Evolutionary conservation across 2,329 filamentous ascomycete genomes (phyloP).

Genomic region (Monosporascus sp.): DNA sequence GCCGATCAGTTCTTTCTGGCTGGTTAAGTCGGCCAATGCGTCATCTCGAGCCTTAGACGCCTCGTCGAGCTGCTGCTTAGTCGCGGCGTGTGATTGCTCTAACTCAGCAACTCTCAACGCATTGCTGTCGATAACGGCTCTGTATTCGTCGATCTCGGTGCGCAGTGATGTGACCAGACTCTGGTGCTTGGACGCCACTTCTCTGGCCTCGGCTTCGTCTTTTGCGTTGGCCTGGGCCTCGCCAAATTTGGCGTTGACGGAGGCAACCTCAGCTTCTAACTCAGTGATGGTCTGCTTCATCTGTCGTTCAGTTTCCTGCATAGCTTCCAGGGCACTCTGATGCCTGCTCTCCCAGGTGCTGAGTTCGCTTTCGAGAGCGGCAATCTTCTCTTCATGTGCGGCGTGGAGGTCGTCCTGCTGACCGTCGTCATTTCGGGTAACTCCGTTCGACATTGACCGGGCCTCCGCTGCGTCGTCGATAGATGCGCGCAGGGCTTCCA

Average conservation of each 20-base stretch:
- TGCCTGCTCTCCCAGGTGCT: constrained; percentile 74
- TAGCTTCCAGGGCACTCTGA: constrained; percentile 60
- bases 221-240: constrained; percentile 37
- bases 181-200: constrained; percentile 51
- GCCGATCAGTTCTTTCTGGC: constrained; percentile 43
- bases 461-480: constrained; percentile 33
- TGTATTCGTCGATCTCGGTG: constrained; percentile 76
- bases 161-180: constrained; percentile 59
- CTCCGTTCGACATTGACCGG: constrained; percentile 8
- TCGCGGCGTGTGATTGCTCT: constrained; percentile 64
- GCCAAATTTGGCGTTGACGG: constrained; percentile 48
- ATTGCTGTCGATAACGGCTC: constrained; percentile 65
- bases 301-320: constrained; percentile 67
- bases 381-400: constrained; percentile 53
- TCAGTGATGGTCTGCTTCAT: constrained; percentile 68
- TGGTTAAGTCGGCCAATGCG: constrained; percentile 38
- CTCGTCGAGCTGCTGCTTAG: constrained; percentile 64
- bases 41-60: constrained; percentile 56
- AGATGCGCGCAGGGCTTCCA: constrained; percentile 61
- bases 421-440: constrained; percentile 25
- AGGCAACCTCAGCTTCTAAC: constrained; percentile 57
- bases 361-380: constrained; percentile 66
- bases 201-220: constrained; percentile 40
- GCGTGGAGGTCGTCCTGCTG: constrained; percentile 28
- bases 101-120: constrained; percentile 66